Evolutionary conservation across 495 filamentous ascomycete genomes (phyloP).

Genomic region (Friedmanniomyces endolithicus): DNA sequence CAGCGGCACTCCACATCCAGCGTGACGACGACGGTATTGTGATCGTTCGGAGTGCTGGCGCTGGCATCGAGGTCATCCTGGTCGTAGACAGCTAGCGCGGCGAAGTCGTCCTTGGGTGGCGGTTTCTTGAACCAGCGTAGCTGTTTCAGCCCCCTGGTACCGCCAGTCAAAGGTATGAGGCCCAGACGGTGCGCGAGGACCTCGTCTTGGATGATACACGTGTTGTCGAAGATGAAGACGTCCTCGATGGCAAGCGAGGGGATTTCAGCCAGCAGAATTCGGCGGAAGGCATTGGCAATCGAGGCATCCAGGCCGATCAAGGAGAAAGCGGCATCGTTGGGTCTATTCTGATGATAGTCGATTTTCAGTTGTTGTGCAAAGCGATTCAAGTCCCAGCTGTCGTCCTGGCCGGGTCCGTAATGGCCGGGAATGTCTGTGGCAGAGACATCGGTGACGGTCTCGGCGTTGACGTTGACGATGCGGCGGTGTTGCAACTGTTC

Average conservation of each 20-base stretch:
- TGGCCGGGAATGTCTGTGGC: constrained; percentile 84
- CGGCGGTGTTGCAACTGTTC: constrained; percentile 33
- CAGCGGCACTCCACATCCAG: constrained; percentile 65
- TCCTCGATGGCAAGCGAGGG: constrained; percentile 86
- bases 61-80: constrained; percentile 36
- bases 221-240: constrained; percentile 88
- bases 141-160: constrained; percentile 58
- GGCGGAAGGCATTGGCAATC: constrained; percentile 94
- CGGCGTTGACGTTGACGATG: constrained; percentile 74
- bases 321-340: constrained; percentile 69
- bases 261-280: constrained; percentile 91
- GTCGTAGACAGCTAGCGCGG: constrained; percentile 16
- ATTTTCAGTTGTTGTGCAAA: constrained; percentile 62
- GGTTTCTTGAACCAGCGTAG: constrained; percentile 64
- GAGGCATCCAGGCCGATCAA: constrained; percentile 82
- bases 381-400: constrained; percentile 67
- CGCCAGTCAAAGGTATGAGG: constrained; percentile 75
- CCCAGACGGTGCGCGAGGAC: constrained; percentile 82
- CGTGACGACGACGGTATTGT: constrained; percentile 64
- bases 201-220: constrained; percentile 93
- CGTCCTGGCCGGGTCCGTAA: constrained; percentile 72
- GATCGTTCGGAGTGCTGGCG: constrained; percentile 44
- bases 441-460: constrained; percentile 77
- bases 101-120: constrained; percentile 32
- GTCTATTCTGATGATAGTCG: constrained; percentile 69